Percentiles rank a stretch among this genome's conserved stretches.
Conservation (phyloP, 495 filamentous ascomycete genomes). For the Alectoria sarmentosa region DNA sequence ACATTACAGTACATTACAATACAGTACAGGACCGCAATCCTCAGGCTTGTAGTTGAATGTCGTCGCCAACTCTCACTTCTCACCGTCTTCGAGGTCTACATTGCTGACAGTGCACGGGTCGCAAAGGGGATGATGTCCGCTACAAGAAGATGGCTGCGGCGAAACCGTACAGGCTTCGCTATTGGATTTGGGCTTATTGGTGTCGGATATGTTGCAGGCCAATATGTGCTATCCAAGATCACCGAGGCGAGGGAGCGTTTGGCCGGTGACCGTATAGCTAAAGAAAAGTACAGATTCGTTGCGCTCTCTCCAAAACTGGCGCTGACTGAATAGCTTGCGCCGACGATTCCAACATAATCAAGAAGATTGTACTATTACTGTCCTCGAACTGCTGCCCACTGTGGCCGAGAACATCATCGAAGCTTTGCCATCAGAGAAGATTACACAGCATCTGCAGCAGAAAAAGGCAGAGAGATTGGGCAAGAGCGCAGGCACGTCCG, state of each 20-base stretch:
- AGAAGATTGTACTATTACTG: constrained; percentile 97
- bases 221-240: constrained; percentile 87
- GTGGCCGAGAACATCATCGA: constrained; percentile 83
- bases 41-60: neutral
- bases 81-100: neutral
- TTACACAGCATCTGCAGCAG: constrained; percentile 86
- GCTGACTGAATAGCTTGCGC: constrained; percentile 57
- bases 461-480: constrained; percentile 76
- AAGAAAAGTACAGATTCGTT: constrained; percentile 65
- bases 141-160: constrained; percentile 79
- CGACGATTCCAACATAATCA: constrained; percentile 98
- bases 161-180: constrained; percentile 84
- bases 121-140: constrained; percentile 63
- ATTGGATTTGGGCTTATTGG: constrained; percentile 81
- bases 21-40: too few relatives aligned
- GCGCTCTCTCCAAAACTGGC: neutral
- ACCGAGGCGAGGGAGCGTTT: constrained; percentile 89
- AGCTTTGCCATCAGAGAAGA: constrained; percentile 79
- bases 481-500: constrained; percentile 42
- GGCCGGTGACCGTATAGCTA: constrained; percentile 89
- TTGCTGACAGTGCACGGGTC: neutral
- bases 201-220: constrained; percentile 83
- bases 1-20: too few relatives aligned
- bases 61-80: neutral
- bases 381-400: constrained; percentile 88